These are phyloP conservation scores for Leccinum subspadiceum DNA, from an alignment of 1,284 basidiomycete species.

Conservation along the genomic window DNA sequence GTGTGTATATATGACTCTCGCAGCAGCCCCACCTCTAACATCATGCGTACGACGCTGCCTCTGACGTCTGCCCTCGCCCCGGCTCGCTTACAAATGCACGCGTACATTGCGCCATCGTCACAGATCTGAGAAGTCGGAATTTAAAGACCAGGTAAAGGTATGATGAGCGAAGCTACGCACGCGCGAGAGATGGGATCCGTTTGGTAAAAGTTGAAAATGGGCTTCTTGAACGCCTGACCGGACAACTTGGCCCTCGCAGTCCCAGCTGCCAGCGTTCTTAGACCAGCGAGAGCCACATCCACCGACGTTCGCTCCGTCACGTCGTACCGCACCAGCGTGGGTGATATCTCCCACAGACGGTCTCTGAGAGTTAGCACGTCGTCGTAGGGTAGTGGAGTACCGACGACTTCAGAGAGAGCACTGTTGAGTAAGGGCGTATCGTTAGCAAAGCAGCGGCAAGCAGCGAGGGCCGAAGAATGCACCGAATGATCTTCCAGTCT, in stretches of 20 bases:
- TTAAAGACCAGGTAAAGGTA: neutral
- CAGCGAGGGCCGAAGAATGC: neutral
- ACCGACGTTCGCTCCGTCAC: conserved; percentile 75
- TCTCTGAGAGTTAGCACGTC: conserved; percentile 86
- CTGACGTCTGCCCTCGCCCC: conserved; percentile 36
- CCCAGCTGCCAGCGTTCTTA: conserved; percentile 56
- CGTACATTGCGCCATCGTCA: conserved; percentile 86
- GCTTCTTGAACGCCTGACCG: conserved; percentile 70
- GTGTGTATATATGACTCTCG: conserved; percentile 2
- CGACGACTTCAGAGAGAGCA: conserved; percentile 89
- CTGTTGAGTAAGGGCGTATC: conserved; percentile 38
- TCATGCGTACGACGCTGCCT: conserved; percentile 46
- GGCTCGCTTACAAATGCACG: conserved; percentile 49
- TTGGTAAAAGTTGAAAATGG: conserved; percentile 94
- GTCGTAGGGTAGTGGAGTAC: conserved; percentile 84
- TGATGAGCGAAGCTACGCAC: conserved; percentile 47
- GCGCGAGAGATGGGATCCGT: conserved; percentile 88
- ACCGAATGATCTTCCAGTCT: conserved; percentile 99
- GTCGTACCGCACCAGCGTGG: conserved; percentile 88
- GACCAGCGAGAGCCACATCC: conserved; percentile 70
- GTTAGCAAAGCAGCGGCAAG: neutral
- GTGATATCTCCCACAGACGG: conserved; percentile 97
- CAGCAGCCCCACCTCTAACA: neutral
- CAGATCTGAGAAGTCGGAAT: conserved; percentile 53
- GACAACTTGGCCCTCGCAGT: conserved; percentile 58